A percentile compares a stretch with the other conserved stretches of the same genome.
phyloP scores from a whole-genome alignment of 1,139 yeast genomes.

The Wickerhamomyces sp. region DNA sequence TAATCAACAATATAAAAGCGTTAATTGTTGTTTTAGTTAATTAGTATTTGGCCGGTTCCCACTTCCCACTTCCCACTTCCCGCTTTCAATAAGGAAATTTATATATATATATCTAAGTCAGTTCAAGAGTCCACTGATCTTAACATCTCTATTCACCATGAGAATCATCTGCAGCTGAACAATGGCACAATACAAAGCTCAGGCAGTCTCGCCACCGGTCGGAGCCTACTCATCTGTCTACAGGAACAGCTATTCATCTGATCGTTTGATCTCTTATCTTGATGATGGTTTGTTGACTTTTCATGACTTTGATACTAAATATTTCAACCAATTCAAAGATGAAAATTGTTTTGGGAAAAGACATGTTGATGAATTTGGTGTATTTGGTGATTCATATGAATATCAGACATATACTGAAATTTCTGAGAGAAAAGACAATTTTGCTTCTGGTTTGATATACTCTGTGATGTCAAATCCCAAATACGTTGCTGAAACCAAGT shows the following conservation, averaged over 20 bases:
- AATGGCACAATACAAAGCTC: constrained; percentile 6
- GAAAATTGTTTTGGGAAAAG: constrained; percentile 34
- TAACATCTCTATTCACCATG: not conserved
- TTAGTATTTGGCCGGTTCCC: not conserved
- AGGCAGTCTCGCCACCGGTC: constrained; percentile 3
- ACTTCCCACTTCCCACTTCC: not conserved
- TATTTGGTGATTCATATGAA: constrained; percentile 22
- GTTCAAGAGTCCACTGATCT: too few species aligned
- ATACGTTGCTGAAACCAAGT: constrained; percentile 20
- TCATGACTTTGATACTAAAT: constrained; percentile 31
- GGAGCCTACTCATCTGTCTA: constrained; percentile 25
- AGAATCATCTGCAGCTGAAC: not conserved
- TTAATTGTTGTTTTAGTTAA: not conserved
- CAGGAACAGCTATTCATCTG: constrained; percentile 37
- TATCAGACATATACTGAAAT: constrained; percentile 33
- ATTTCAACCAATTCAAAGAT: constrained; percentile 24
- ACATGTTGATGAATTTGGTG: constrained; percentile 10
- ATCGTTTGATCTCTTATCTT: constrained; percentile 25
- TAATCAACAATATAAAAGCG: not conserved
- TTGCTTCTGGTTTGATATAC: constrained; percentile 44
- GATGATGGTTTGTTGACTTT: constrained; percentile 38
- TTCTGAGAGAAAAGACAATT: constrained; percentile 29
- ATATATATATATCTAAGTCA: not conserved
- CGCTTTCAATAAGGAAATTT: too few species aligned
- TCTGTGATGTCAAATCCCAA: constrained; percentile 29